Evolutionary conservation across 139 green algal species (phyloP), one percentile per base, ranked within the genome.

Genomic region (Pleodorina starrii): DNA sequence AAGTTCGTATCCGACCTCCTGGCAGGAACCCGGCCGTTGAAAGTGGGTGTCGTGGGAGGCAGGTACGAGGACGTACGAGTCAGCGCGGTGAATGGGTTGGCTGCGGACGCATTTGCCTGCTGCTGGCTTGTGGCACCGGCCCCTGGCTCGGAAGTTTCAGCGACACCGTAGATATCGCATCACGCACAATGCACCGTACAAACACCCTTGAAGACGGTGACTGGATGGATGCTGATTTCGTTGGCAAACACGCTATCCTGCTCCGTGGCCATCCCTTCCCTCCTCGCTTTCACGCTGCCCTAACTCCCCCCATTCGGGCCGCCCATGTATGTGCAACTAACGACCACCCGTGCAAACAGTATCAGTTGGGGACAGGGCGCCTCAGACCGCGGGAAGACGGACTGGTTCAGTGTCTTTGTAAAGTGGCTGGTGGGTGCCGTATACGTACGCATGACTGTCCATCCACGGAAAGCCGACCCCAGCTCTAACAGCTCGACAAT

Each of bases 301-400:
- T 25, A 60, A 60, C 17, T 60, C 50, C 50, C 50, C 17, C 17
- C 17, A 25, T 60, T 60, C 9, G 21, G 25, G 5, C 5, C 25
- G 29, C 9, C 25, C 54, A 12, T 66, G 51, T 14, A 60, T 27
- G 14, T 60, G 51, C 51, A 14, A 60, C 51, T 14, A 14, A 75
- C 68, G 5, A 17, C 32, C 68, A 5, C 35, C 5, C 5, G 4
- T 75, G 68, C 54, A 9, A 17, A 9, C 69, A 77, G 69, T 32
- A 77, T 77, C 69, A 77, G 69, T 32, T 77, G 69, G 69, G 69
- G 69, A 3, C 16, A 77, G 32, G 35, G 36, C 36, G 69, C 69
- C 1, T 25, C 14, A 1, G 25, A 11, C 23, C 69, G 40, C 27
- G 69, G 69, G 32, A 25, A 48, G 17, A 77, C 69, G 35, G 69